A percentile compares a stretch with the other conserved stretches of the same genome.
Evolutionary conservation across 139 green algal genomes (phyloP).

Genomic region (Micractinium sp.): DNA sequence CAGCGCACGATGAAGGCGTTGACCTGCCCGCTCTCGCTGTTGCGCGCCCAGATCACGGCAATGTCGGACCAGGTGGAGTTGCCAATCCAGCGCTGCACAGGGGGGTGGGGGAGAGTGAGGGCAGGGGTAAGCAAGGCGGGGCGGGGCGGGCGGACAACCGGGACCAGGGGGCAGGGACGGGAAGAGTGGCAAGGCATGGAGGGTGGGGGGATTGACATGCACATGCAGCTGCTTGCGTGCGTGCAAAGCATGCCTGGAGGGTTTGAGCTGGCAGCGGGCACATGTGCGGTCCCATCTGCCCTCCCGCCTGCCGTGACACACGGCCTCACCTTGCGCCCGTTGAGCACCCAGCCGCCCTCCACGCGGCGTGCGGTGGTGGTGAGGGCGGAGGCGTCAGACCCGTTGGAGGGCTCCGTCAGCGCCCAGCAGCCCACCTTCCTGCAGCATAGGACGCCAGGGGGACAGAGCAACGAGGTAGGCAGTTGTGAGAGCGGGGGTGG

Average conservation of each 20-base stretch:
- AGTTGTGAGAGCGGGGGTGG: not conserved
- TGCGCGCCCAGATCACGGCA: constrained; percentile 85
- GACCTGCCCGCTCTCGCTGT: constrained; percentile 71
- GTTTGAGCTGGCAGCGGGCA: not conserved
- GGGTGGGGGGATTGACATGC: not conserved
- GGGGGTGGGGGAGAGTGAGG: not conserved
- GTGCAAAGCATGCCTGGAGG: not conserved
- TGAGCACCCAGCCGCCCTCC: constrained; percentile 85
- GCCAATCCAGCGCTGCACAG: constrained; percentile 86
- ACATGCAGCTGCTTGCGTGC: not conserved
- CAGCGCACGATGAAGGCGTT: constrained; percentile 91
- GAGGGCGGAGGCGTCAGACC: constrained; percentile 84
- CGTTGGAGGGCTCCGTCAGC: constrained; percentile 92
- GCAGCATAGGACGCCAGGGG: not conserved
- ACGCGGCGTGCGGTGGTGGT: constrained; percentile 71
- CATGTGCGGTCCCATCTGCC: no score
- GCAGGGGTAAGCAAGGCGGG: not conserved
- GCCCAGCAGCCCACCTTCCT: constrained; percentile 82
- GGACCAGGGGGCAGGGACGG: not conserved
- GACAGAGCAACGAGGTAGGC: not conserved
- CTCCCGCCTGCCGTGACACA: no score
- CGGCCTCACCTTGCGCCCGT: constrained; percentile 82
- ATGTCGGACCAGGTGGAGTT: constrained; percentile 92
- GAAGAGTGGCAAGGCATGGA: not conserved
- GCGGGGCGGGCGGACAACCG: no score